Conservation (phyloP, 805 yeast species). For the Schwanniomyces occidentalis region DNA sequence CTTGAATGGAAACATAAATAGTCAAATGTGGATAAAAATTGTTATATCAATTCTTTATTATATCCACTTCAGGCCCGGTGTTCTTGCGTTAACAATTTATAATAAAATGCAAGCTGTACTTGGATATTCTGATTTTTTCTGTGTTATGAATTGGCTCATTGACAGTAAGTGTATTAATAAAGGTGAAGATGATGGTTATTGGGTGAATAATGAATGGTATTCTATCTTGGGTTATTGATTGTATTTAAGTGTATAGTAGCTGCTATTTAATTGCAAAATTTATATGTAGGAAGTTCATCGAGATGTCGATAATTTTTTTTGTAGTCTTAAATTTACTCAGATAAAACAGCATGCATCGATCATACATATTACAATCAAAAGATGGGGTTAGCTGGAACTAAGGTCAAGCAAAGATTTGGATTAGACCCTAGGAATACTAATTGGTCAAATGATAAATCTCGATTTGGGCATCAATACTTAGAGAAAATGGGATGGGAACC, state of each 20-base stretch:
- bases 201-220: conserved; percentile 50
- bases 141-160: conserved; percentile 41
- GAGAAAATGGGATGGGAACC: conserved; percentile 89
- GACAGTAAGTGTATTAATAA: conserved; percentile 35
- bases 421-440: conserved; percentile 89
- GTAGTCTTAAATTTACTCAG: too few species aligned
- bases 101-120: conserved; percentile 29
- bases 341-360: too few species aligned
- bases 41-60: conserved; percentile 44
- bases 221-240: conserved; percentile 30
- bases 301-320: too few species aligned
- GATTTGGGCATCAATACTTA: conserved; percentile 88
- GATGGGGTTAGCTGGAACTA: conserved; percentile 87
- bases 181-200: conserved; percentile 39
- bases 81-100: conserved; percentile 21
- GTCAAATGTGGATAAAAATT: conserved; percentile 58
- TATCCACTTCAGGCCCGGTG: conserved; percentile 39
- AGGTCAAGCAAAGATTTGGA: conserved; percentile 82
- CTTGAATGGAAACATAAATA: conserved; percentile 59
- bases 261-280: background rate
- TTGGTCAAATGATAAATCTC: conserved; percentile 83
- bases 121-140: conserved; percentile 25
- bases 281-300: conserved; percentile 4
- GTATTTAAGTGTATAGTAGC: conserved; percentile 1
- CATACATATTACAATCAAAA: too few species aligned